Conservation (phyloP, 225 moss, liverwort and hornwort genomes). For the Marchantia polymorpha region DNA sequence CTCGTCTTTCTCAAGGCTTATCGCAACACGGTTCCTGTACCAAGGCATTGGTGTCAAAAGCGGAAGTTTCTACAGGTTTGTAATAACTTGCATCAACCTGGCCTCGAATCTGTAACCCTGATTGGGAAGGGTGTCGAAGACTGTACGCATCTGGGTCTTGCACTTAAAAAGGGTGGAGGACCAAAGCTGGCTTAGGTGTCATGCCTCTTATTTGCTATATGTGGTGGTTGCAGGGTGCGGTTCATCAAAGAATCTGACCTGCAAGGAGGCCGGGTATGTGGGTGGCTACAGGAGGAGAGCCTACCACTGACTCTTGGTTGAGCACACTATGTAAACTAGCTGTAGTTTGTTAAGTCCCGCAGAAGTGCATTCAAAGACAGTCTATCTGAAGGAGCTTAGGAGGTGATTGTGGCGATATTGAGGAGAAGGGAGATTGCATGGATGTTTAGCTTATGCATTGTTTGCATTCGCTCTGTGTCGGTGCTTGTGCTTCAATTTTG, state of each 20-base stretch:
- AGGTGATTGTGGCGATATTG: background rate
- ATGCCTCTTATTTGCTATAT: constrained; percentile 99
- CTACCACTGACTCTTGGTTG: constrained; percentile 64
- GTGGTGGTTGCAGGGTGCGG: constrained; percentile 99
- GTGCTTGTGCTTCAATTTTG: background rate
- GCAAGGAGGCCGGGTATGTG: constrained; percentile 99
- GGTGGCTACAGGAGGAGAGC: constrained; percentile 93
- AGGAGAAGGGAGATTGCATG: background rate
- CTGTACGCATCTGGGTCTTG: constrained; percentile 91
- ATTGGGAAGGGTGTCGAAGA: constrained; percentile 71
- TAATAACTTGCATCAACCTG: constrained; percentile 48
- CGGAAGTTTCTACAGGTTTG: constrained; percentile 99
- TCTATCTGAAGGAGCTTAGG: constrained; percentile 7
- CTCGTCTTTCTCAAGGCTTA: constrained; percentile 96
- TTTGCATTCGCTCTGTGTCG: background rate
- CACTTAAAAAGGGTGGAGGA: constrained; percentile 79
- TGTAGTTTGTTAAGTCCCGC: constrained; percentile 26
- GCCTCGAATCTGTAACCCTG: constrained; percentile 62
- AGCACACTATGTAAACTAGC: constrained; percentile 41
- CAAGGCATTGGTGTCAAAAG: constrained; percentile 99
- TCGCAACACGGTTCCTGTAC: constrained; percentile 98
- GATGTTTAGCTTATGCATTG: background rate
- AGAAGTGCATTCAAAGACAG: constrained; percentile 8
- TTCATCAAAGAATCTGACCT: constrained; percentile 87
- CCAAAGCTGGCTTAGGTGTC: constrained; percentile 85